Base-by-base conservation (phyloP, 1,284 basidiomycete species). In the Mycena citricolor region DNA sequence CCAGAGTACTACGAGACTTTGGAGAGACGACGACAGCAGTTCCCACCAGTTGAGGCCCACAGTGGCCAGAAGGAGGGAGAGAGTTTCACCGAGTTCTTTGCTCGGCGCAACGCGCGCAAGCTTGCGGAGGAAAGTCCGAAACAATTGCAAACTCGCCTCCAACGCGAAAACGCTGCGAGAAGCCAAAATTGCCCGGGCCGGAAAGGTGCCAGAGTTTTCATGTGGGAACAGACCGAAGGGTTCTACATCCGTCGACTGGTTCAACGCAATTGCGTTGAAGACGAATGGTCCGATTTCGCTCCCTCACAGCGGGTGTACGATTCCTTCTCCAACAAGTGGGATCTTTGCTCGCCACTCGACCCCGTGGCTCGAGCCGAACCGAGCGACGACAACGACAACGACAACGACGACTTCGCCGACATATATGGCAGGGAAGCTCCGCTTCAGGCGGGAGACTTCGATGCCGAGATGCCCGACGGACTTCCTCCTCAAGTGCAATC, bases 341-440 rank as follows among this genome's bases (percentile, higher is more conserved):
- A 56, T 44, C 25, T 57, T 14, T 55, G 53, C 39, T 46, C 33
- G 14, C 47, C 47, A 26, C 34, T 63, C 45, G 32, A 57, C 45
- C 41, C 44, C 14, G 26, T 12, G n/a, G 44, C 42, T 32, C 40
- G 39, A 7, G 36, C 39, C 11, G 40, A 38, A 23, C 32, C 40
- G 5, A 37, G 43, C 14, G 1, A 20, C 26, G 5, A 2, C 5
- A 24, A 42, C 39, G 35, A 35, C 30, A 24, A 38, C 29, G 25
- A 31, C 22, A 21, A 36, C 35, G 40, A 34, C 26, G 35, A 28
- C 16, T n/a, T n/a, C n/a, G n/a, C n/a, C n/a, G n/a, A n/a, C n/a
- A n/a, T n/a, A n/a, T n/a, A n/a, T n/a, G n/a, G n/a, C n/a, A n/a
- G n/a, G n/a, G n/a, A n/a, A n/a, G n/a, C n/a, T n/a, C n/a, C n/a